phyloP scores from a whole-genome alignment of 305 asterid genomes.

The Solanum chacoense region DNA sequence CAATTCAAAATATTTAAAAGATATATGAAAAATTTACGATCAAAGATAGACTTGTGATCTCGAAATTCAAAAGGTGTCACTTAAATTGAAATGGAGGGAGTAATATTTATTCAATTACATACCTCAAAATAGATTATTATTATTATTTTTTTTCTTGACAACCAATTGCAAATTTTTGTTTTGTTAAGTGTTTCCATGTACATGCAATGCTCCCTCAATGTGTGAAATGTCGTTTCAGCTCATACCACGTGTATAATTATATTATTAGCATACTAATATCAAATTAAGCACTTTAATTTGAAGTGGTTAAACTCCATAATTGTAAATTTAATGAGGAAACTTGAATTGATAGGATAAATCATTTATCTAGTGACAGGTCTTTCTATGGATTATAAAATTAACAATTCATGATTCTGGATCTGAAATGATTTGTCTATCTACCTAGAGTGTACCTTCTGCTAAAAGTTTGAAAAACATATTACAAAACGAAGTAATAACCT shows the following conservation, averaged over 20 bases:
- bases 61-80: no score
- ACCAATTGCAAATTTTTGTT: neutral
- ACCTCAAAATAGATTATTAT: neutral
- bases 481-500: neutral
- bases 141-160: neutral
- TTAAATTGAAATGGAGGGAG: no score
- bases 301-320: neutral
- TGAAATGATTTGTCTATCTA: neutral
- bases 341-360: neutral
- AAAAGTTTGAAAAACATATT: neutral
- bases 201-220: neutral
- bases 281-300: neutral
- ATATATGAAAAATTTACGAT: no score
- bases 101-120: neutral
- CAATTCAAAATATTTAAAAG: no score
- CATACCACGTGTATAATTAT: neutral
- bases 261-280: neutral
- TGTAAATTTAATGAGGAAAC: neutral
- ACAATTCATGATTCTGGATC: neutral
- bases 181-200: neutral
- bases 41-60: no score
- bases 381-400: neutral
- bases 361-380: neutral
- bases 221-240: neutral
- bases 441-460: neutral